phyloP scores from a whole-genome alignment of 179 eudicot genomes.

The Kewa caespitosa region DNA sequence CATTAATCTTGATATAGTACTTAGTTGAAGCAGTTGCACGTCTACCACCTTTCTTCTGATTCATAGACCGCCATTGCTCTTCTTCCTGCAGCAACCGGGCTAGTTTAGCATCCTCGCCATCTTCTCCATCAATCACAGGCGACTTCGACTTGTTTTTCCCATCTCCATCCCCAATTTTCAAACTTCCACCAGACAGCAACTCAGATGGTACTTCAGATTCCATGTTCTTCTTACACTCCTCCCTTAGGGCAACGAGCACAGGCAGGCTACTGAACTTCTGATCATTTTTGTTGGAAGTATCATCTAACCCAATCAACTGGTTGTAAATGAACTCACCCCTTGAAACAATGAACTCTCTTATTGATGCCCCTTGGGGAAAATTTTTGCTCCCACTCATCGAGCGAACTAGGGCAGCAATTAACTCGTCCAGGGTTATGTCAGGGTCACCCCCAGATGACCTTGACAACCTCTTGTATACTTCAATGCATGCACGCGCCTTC shows the following conservation, averaged over 20 bases:
- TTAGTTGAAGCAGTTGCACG: constrained; percentile 49
- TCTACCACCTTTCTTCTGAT: constrained; percentile 57
- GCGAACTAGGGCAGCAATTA: constrained; percentile 77
- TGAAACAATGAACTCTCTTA: constrained; percentile 75
- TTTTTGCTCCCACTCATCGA: constrained; percentile 74
- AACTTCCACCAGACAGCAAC: constrained; percentile 37
- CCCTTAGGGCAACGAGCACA: constrained; percentile 66
- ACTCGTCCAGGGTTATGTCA: constrained; percentile 62
- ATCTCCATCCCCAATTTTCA: constrained; percentile 47
- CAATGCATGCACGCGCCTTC: constrained; percentile 77
- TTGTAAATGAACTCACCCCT: constrained; percentile 88
- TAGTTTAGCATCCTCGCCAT: constrained; percentile 67
- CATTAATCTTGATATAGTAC: constrained; percentile 84
- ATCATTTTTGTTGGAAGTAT: constrained; percentile 55
- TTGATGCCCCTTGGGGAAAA: constrained; percentile 59
- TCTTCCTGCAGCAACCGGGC: constrained; percentile 86
- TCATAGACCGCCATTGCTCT: constrained; percentile 76
- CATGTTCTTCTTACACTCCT: constrained; percentile 49
- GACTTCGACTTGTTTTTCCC: constrained; percentile 24
- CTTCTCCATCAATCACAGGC: constrained; percentile 36
- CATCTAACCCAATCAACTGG: constrained; percentile 87
- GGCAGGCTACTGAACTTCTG: constrained; percentile 54
- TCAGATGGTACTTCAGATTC: constrained; percentile 19
- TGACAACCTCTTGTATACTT: constrained; percentile 74
- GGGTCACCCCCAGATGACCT: constrained; percentile 81